Percentiles rank a stretch among this genome's conserved stretches.
Conservation (phyloP, 768 basidiomycete genomes). For the Auricularia auricula-judae region DNA sequence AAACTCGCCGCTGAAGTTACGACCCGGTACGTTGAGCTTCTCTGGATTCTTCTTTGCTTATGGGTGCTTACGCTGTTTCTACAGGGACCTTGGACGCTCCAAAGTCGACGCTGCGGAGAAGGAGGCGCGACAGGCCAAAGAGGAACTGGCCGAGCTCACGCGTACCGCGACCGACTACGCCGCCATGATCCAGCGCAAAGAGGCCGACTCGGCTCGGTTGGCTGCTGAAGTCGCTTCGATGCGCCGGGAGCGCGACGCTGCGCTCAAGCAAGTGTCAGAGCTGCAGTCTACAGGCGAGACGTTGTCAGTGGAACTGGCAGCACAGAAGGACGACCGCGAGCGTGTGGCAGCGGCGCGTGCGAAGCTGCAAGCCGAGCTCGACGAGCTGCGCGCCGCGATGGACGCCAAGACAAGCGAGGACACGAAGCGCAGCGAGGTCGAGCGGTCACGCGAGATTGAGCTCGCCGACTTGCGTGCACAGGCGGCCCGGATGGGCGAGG, state of each 20-base stretch:
- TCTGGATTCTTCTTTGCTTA: not conserved
- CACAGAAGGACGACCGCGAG: constrained; percentile 46
- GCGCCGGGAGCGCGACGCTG: constrained; percentile 41
- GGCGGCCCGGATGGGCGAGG: constrained; percentile 47
- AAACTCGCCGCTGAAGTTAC: constrained; percentile 57
- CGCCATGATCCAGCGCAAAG: constrained; percentile 63
- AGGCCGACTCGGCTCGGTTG: constrained; percentile 52
- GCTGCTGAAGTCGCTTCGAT: constrained; percentile 40
- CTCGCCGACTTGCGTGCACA: constrained; percentile 60
- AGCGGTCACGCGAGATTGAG: constrained; percentile 81
- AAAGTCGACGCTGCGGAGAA: constrained; percentile 54
- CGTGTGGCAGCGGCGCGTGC: constrained; percentile 33
- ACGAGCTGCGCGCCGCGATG: constrained; percentile 74
- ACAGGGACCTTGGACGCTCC: constrained; percentile 52
- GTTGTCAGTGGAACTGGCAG: constrained; percentile 48
- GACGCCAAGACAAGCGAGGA: constrained; percentile 83
- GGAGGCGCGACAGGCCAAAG: constrained; percentile 58
- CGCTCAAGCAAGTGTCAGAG: constrained; percentile 52
- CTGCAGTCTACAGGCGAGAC: constrained; percentile 60
- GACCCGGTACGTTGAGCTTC: constrained; percentile 39
- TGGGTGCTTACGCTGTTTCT: not conserved
- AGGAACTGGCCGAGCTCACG: constrained; percentile 68
- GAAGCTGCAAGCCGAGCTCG: constrained; percentile 72
- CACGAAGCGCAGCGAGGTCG: constrained; percentile 68
- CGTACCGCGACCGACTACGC: constrained; percentile 69